These are phyloP conservation scores for Pulveroboletus sp. DNA, from an alignment of 768 basidiomycete species.

Conservation along the genomic window DNA sequence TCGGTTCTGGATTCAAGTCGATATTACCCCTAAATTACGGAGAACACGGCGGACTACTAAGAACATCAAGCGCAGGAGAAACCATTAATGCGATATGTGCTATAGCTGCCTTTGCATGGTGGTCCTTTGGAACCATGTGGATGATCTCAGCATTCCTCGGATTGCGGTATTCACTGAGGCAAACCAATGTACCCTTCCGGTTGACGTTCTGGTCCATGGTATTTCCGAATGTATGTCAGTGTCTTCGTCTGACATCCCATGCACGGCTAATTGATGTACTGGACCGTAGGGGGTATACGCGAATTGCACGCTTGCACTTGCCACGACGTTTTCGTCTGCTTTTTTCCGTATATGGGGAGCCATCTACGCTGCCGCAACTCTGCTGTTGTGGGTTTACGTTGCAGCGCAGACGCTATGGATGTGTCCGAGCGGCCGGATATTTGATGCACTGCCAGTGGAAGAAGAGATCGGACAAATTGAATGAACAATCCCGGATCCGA, in stretches of 20 bases:
- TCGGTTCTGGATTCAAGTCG: constrained; percentile 46
- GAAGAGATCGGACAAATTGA: constrained; percentile 21
- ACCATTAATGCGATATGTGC: constrained; percentile 45
- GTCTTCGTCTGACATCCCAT: background rate
- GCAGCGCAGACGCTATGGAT: constrained; percentile 39
- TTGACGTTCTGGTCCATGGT: constrained; percentile 65
- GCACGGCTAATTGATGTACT: background rate
- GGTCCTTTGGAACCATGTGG: constrained; percentile 65
- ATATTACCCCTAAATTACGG: constrained; percentile 35
- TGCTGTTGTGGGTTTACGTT: constrained; percentile 52
- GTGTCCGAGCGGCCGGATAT: constrained; percentile 37
- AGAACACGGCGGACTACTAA: constrained; percentile 34
- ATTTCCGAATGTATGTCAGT: constrained; percentile 58
- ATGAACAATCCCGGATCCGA: background rate
- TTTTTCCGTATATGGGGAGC: constrained; percentile 59
- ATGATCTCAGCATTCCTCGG: constrained; percentile 52
- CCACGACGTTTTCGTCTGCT: constrained; percentile 43
- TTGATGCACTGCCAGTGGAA: constrained; percentile 41
- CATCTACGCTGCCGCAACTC: constrained; percentile 46
- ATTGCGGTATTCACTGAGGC: constrained; percentile 40
- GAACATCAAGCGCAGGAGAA: constrained; percentile 32
- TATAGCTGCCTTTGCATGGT: constrained; percentile 49
- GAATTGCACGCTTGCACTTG: constrained; percentile 54
- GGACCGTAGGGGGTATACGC: constrained; percentile 57
- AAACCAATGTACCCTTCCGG: constrained; percentile 45